phyloP scores from a whole-genome alignment of 495 filamentous ascomycete genomes.

The Xylaria castorea region DNA sequence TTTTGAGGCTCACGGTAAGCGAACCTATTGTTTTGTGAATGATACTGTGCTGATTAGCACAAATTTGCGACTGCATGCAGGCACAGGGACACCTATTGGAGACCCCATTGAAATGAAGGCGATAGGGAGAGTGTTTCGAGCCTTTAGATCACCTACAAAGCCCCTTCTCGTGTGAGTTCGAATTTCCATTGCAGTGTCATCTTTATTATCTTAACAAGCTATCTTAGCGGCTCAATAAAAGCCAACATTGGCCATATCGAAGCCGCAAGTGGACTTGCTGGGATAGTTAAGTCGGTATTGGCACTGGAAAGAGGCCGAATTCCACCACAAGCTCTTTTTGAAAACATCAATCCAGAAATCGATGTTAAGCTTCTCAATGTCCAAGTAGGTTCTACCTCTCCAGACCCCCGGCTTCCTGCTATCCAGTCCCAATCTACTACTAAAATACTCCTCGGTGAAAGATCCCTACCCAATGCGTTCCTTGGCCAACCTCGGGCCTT shows the following conservation, averaged over 20 bases:
- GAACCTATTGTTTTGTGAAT: too few species aligned
- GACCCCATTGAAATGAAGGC: not conserved
- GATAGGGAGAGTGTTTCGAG: not conserved
- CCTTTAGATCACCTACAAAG: not conserved
- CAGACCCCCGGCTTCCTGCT: too few species aligned
- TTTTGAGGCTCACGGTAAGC: not conserved
- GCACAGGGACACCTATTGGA: not conserved
- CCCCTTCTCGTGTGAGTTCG: not conserved
- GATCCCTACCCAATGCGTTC: not conserved
- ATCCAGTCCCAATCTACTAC: too few species aligned
- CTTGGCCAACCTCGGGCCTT: not conserved
- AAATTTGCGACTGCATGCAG: not conserved
- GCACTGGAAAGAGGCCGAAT: not conserved
- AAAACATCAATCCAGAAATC: not conserved
- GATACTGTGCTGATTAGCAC: too few species aligned
- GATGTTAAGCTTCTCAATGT: not conserved
- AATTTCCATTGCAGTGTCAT: not conserved
- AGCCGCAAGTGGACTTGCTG: not conserved
- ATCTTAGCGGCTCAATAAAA: not conserved
- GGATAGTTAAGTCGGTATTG: not conserved
- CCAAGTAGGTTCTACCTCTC: not conserved
- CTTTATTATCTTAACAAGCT: not conserved
- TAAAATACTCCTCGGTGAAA: not conserved
- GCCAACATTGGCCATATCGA: not conserved
- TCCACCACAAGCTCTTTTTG: not conserved